These are phyloP conservation scores for Endothia cerciana DNA, from an alignment of 2,329 filamentous ascomycete species.

Conservation along the genomic window DNA sequence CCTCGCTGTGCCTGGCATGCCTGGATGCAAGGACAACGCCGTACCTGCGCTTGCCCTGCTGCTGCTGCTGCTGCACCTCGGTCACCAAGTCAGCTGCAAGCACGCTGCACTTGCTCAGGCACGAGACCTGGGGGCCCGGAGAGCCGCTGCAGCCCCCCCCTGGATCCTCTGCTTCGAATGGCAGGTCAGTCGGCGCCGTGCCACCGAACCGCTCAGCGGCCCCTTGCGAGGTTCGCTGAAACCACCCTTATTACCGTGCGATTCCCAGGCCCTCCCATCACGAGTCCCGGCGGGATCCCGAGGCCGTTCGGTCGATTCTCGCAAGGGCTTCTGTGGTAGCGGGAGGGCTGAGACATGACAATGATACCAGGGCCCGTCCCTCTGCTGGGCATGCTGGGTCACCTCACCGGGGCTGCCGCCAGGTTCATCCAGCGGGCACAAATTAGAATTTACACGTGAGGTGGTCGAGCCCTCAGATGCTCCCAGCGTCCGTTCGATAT, in stretches of 20 bases:
- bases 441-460: not conserved
- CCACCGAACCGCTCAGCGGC: not conserved
- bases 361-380: not conserved
- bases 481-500: not conserved
- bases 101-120: not conserved
- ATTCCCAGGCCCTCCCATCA: not conserved
- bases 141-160: not conserved
- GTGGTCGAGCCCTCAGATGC: not conserved
- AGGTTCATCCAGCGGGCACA: not conserved
- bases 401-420: not conserved
- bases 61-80: slow-evolving; percentile 6
- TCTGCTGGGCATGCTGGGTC: not conserved
- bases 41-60: slow-evolving; percentile 15
- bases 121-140: not conserved
- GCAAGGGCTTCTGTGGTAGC: not conserved
- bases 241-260: slow-evolving; percentile 1
- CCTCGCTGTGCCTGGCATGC: slow-evolving; percentile 12
- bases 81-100: not conserved
- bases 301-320: not conserved
- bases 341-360: slow-evolving; percentile 2
- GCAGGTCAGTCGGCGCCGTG: not conserved
- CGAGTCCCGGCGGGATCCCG: not conserved
- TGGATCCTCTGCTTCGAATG: not conserved
- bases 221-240: not conserved
- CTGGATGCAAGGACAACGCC: not conserved